These are phyloP conservation scores for Trametes cubensis DNA, from an alignment of 768 basidiomycete species.

Conservation along the genomic window DNA sequence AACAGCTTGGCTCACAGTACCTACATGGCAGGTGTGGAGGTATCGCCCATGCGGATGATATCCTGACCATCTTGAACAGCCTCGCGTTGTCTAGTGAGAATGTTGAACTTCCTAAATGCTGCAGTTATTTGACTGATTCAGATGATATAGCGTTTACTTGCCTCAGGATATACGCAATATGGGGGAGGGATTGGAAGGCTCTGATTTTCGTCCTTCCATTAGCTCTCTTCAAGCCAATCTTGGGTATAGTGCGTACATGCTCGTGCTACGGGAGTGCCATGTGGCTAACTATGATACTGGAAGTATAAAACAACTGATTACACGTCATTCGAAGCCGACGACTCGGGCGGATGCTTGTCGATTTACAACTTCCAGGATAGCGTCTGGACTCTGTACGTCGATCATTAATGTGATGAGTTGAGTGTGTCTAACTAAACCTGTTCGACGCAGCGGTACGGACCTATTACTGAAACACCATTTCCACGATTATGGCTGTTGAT, in stretches of 20 bases:
- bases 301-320: constrained; percentile 13
- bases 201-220: constrained; percentile 15
- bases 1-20: too few relatives aligned
- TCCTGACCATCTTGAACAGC: neutral
- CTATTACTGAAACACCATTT: too few relatives aligned
- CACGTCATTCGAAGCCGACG: constrained; percentile 14
- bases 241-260: constrained; percentile 16
- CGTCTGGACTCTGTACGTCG: neutral
- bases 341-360: constrained; percentile 21
- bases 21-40: too few relatives aligned
- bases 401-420: neutral
- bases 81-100: constrained; percentile 1
- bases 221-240: constrained; percentile 8
- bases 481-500: too few relatives aligned
- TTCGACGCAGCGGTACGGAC: too few relatives aligned
- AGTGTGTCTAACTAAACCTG: neutral
- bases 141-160: neutral
- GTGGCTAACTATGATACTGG: neutral
- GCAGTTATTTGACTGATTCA: neutral
- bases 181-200: constrained; percentile 24
- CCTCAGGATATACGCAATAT: constrained; percentile 24
- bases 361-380: neutral
- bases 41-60: neutral
- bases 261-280: neutral
- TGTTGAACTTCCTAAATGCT: too few relatives aligned